phyloP scores from a whole-genome alignment of 768 basidiomycete species.

The Lenzites betulinus region DNA sequence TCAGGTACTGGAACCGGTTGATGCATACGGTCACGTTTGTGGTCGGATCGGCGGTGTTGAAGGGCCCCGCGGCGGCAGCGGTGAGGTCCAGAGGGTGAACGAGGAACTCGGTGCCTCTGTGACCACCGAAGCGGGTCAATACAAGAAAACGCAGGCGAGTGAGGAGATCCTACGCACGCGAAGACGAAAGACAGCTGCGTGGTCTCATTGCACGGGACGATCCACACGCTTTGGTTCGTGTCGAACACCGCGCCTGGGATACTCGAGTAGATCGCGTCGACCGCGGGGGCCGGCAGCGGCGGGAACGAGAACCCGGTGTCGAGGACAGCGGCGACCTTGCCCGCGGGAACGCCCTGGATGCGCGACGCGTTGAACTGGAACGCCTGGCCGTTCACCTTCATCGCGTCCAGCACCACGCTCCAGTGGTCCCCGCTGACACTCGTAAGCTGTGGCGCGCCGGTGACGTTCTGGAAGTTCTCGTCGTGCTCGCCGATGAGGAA shows the following conservation, averaged over 20 bases:
- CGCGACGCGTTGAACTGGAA: conserved; percentile 44
- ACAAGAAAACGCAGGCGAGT: neutral
- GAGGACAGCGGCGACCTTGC: conserved; percentile 30
- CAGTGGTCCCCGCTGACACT: conserved; percentile 42
- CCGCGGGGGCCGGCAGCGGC: conserved; percentile 28
- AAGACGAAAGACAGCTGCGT: conserved; percentile 35
- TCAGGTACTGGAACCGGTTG: conserved; percentile 31
- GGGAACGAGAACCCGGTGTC: conserved; percentile 35
- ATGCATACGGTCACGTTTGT: conserved; percentile 27
- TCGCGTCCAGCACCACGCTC: conserved; percentile 34
- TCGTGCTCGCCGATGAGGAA: conserved; percentile 33
- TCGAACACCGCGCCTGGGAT: conserved; percentile 33
- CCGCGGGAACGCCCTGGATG: conserved; percentile 22
- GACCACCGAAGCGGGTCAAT: neutral
- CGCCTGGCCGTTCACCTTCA: conserved; percentile 55
- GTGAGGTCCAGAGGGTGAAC: conserved; percentile 39
- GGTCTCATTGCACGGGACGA: conserved; percentile 34
- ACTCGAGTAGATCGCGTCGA: conserved; percentile 34
- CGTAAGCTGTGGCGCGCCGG: conserved; percentile 25
- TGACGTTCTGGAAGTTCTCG: conserved; percentile 21
- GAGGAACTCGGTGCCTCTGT: conserved; percentile 41
- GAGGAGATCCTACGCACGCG: conserved; percentile 20
- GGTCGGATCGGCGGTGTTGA: conserved; percentile 12
- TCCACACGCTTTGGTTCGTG: conserved; percentile 26
- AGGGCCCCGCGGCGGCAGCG: conserved; percentile 25